These are phyloP conservation scores for Starmerella riodocensis DNA, from an alignment of 805 yeast genomes.

Conservation along the genomic window DNA sequence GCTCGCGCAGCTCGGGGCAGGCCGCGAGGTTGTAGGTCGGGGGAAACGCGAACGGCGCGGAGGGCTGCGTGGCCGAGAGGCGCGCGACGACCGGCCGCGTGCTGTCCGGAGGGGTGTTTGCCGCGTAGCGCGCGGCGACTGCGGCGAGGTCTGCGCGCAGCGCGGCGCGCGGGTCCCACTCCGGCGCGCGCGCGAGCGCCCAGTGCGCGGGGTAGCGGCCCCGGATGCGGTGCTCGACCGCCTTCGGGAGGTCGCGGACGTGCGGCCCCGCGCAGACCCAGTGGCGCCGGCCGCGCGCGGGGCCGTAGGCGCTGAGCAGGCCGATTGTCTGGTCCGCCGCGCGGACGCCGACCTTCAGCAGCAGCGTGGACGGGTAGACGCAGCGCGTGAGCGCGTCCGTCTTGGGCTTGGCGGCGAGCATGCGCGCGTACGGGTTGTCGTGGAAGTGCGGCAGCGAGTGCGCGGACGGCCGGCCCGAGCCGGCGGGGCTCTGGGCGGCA, in stretches of 20 bases:
- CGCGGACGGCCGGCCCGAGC: constrained; percentile 4
- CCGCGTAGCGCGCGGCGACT: not conserved
- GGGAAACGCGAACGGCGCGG: not conserved
- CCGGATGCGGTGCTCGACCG: not conserved
- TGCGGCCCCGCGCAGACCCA: constrained; percentile 5
- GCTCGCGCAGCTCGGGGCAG: not conserved
- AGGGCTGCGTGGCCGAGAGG: not conserved
- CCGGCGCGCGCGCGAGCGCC: not conserved
- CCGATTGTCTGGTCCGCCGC: constrained; percentile 13
- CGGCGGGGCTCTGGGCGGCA: not conserved
- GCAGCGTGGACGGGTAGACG: constrained; percentile 31
- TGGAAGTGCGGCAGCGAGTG: constrained; percentile 13
- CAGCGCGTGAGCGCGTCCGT: constrained; percentile 29
- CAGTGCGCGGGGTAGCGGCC: not conserved
- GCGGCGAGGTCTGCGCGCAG: constrained; percentile 7
- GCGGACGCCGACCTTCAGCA: constrained; percentile 27
- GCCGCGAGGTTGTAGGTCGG: constrained; percentile 2
- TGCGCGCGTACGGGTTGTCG: constrained; percentile 30
- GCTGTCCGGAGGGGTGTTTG: no score
- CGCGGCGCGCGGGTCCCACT: constrained; percentile 1
- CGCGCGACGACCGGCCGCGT: not conserved
- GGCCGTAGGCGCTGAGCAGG: constrained; percentile 3
- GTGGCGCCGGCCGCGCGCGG: constrained; percentile 9
- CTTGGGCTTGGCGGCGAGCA: constrained; percentile 35
- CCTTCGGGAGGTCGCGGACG: constrained; percentile 2